These are phyloP conservation scores for Cyclostephanos tholiformis DNA, from an alignment of 108 stramenopile genomes.

Conservation along the genomic window DNA sequence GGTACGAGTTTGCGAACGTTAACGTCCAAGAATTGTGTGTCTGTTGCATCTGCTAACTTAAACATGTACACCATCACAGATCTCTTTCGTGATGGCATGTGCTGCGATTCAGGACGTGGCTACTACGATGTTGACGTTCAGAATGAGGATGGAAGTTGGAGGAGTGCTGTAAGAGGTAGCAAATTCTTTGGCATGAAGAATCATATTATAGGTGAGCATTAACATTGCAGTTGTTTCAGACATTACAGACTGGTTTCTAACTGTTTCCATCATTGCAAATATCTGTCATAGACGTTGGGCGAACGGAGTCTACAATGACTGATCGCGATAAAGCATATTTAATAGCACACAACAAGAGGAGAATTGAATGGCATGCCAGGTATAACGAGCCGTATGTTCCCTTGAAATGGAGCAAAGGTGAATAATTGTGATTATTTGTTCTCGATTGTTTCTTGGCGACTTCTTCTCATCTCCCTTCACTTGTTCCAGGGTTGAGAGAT, in stretches of 20 bases:
- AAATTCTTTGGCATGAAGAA: not conserved
- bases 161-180: constrained; percentile 16
- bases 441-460: not conserved
- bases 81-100: not conserved
- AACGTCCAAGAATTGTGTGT: not conserved
- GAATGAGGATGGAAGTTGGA: constrained; percentile 22
- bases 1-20: not conserved
- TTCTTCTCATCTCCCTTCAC: not conserved
- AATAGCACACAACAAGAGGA: constrained; percentile 30
- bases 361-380: constrained; percentile 21
- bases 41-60: not conserved
- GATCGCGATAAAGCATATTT: constrained; percentile 30
- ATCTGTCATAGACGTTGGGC: constrained; percentile 8
- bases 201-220: constrained; percentile 13
- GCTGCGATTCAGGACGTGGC: constrained; percentile 2
- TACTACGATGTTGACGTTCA: constrained; percentile 23
- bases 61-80: not conserved
- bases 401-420: constrained; percentile 26
- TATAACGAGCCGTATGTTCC: constrained; percentile 37
- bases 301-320: constrained; percentile 30
- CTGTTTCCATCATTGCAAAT: not conserved
- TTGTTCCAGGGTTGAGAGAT: constrained; percentile 16
- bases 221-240: not conserved
- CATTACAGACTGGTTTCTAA: not conserved
- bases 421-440: not conserved